Conservation (phyloP, 2,329 filamentous ascomycete species). For the Pseudogymnoascus sp. region DNA sequence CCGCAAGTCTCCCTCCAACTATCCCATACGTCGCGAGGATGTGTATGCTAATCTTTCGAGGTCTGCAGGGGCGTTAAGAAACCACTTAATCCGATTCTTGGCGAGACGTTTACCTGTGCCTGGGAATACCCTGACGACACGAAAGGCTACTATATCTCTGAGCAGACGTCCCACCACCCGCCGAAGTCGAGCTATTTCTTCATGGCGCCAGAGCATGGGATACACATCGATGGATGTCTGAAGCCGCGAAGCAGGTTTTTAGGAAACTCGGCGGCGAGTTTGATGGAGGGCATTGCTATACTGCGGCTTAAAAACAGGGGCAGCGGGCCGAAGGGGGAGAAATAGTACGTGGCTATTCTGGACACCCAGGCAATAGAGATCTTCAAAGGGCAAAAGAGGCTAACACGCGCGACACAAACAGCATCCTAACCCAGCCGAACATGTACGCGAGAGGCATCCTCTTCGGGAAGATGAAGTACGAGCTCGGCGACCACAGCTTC, state of each 20-base stretch:
- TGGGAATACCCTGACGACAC: conserved; percentile 86
- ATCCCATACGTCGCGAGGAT: background rate
- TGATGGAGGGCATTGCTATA: conserved; percentile 96
- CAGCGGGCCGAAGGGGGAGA: conserved; percentile 61
- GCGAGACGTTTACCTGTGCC: conserved; percentile 89
- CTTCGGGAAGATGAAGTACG: conserved; percentile 99
- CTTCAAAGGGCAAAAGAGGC: background rate
- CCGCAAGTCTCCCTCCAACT: conserved; percentile 53
- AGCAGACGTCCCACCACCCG: conserved; percentile 96
- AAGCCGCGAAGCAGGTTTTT: conserved; percentile 93
- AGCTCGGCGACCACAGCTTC: conserved; percentile 91
- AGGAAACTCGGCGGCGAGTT: conserved; percentile 91
- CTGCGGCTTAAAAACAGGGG: conserved; percentile 75
- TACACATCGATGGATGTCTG: conserved; percentile 89
- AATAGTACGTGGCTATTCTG: conserved; percentile 61
- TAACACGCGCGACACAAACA: conserved; percentile 29
- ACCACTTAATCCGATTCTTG: conserved; percentile 90
- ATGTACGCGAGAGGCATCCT: conserved; percentile 97
- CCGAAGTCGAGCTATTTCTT: conserved; percentile 99
- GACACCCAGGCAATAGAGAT: background rate
- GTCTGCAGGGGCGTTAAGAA: conserved; percentile 83
- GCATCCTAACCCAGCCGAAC: conserved; percentile 91
- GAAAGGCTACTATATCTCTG: conserved; percentile 88
- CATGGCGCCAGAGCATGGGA: conserved; percentile 87
- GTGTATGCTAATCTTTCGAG: background rate